phyloP scores from a whole-genome alignment of 2,329 filamentous ascomycete genomes.

The Sporothrix globosa region DNA sequence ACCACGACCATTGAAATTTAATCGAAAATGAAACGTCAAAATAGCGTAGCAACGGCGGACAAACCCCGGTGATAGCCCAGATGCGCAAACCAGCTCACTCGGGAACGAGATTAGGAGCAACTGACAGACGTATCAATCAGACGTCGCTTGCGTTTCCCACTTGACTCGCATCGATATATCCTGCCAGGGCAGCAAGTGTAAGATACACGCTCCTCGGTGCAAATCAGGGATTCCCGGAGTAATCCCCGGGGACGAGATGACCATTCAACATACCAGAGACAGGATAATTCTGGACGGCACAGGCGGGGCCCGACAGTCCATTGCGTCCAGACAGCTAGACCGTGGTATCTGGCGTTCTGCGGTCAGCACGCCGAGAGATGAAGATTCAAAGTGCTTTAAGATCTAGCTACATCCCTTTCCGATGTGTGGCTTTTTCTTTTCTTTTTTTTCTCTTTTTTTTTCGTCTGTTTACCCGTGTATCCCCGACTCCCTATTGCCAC shows the following conservation, averaged over 20 bases:
- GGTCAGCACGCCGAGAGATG: neutral
- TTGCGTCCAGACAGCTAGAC: slow-evolving; percentile 1
- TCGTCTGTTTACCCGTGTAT: slow-evolving; percentile 2
- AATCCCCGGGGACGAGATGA: neutral
- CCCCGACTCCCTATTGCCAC: neutral
- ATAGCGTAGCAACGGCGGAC: neutral
- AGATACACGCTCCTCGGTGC: neutral
- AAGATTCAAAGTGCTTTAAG: slow-evolving; percentile 22
- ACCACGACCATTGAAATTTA: neutral
- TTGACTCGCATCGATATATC: too few species aligned
- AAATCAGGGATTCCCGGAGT: slow-evolving; percentile 6
- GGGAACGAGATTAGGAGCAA: too few species aligned
- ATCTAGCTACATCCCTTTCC: slow-evolving; percentile 19
- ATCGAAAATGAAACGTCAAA: slow-evolving; percentile 9
- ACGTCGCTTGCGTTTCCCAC: too few species aligned
- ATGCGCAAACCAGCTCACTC: too few species aligned
- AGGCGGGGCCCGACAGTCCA: neutral
- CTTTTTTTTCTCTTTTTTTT: neutral
- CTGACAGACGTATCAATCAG: too few species aligned
- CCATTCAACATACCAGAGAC: slow-evolving; percentile 6
- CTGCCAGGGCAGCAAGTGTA: neutral
- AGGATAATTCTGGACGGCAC: neutral
- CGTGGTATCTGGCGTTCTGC: neutral
- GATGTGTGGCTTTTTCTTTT: too few species aligned
- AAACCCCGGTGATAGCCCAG: slow-evolving; percentile 20